Percentiles rank a stretch among this genome's conserved stretches.
Evolutionary conservation across 2,329 filamentous ascomycete genomes (phyloP).

Genomic region (Sporothrix curviconia): DNA sequence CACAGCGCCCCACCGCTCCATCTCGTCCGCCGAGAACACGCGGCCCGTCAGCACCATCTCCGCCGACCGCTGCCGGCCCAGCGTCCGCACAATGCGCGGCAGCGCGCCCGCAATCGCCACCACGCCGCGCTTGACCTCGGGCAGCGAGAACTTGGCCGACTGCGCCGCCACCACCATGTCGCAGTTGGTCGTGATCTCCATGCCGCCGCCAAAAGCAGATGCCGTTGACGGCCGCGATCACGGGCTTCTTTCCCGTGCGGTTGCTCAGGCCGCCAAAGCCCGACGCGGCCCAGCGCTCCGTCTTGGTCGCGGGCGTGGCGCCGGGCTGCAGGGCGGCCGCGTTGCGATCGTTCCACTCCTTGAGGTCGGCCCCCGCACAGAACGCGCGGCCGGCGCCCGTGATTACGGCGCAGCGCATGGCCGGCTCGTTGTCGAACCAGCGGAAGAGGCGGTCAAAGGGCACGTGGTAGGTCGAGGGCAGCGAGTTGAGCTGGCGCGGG

Average conservation of each 20-base stretch:
- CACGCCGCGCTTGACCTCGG: slow-evolving; percentile 66
- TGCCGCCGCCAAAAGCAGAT: slow-evolving; percentile 67
- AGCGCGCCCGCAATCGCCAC: slow-evolving; percentile 65
- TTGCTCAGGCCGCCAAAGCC: slow-evolving; percentile 64
- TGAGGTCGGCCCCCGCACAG: slow-evolving; percentile 62
- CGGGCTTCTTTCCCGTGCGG: slow-evolving; percentile 62
- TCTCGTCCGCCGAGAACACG: slow-evolving; percentile 51
- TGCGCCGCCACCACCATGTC: slow-evolving; percentile 62
- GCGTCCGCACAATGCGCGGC: slow-evolving; percentile 56
- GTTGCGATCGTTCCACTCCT: slow-evolving; percentile 50
- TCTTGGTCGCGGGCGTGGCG: slow-evolving; percentile 4
- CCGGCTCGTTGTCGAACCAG: slow-evolving; percentile 58
- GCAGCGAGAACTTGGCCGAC: slow-evolving; percentile 58
- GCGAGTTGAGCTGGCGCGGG: slow-evolving; percentile 51
- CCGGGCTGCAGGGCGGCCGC: slow-evolving; percentile 12
- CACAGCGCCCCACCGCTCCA: slow-evolving; percentile 61
- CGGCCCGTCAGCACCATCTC: slow-evolving; percentile 65
- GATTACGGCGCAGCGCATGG: slow-evolving; percentile 55
- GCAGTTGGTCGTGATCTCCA: slow-evolving; percentile 68
- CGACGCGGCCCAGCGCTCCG: slow-evolving; percentile 28
- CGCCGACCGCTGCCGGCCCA: slow-evolving; percentile 63
- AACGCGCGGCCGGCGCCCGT: slow-evolving; percentile 60
- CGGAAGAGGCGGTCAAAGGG: slow-evolving; percentile 39
- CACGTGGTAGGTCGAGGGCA: slow-evolving; percentile 43
- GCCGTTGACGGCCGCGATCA: slow-evolving; percentile 72